These are phyloP conservation scores for Pseudozyma sp. DNA, from an alignment of 1,284 basidiomycete genomes.

Conservation along the genomic window DNA sequence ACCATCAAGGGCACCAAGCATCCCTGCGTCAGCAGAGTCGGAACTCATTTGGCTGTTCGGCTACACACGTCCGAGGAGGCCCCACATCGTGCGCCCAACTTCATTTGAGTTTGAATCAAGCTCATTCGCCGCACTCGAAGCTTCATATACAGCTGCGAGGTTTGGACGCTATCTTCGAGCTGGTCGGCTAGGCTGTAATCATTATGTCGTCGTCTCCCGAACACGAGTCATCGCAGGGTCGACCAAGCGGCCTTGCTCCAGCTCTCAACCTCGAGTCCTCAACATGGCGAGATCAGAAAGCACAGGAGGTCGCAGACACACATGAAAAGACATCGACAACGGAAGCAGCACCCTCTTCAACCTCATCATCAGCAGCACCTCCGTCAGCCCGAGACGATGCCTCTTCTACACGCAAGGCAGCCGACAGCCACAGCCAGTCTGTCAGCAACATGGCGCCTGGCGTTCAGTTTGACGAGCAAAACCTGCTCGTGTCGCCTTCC, in stretches of 20 bases:
- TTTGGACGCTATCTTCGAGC: not conserved
- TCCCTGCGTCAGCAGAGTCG: too few relatives aligned
- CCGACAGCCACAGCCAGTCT: conserved; percentile 19
- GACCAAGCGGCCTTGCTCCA: conserved; percentile 17
- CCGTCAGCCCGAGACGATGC: conserved; percentile 24
- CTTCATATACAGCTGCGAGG: too few relatives aligned
- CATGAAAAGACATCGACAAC: conserved; percentile 2
- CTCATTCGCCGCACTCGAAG: too few relatives aligned
- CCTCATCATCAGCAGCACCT: conserved; percentile 7
- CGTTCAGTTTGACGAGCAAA: conserved; percentile 54
- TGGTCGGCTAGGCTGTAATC: not conserved
- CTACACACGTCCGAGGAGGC: too few relatives aligned
- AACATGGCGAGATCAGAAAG: not conserved
- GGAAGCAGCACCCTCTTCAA: conserved; percentile 1
- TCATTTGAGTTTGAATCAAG: too few relatives aligned
- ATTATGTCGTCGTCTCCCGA: conserved; percentile 18
- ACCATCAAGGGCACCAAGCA: too few relatives aligned
- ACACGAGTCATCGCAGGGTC: conserved; percentile 12
- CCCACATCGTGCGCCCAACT: too few relatives aligned
- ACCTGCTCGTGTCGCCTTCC: conserved; percentile 33
- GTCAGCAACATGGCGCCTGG: conserved; percentile 38
- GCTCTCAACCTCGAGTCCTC: conserved; percentile 8
- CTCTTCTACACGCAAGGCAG: conserved; percentile 21
- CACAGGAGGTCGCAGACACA: too few relatives aligned
- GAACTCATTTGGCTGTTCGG: too few relatives aligned